Base-by-base conservation (phyloP, 331 rosid species). In the Dryas integrifolia region DNA sequence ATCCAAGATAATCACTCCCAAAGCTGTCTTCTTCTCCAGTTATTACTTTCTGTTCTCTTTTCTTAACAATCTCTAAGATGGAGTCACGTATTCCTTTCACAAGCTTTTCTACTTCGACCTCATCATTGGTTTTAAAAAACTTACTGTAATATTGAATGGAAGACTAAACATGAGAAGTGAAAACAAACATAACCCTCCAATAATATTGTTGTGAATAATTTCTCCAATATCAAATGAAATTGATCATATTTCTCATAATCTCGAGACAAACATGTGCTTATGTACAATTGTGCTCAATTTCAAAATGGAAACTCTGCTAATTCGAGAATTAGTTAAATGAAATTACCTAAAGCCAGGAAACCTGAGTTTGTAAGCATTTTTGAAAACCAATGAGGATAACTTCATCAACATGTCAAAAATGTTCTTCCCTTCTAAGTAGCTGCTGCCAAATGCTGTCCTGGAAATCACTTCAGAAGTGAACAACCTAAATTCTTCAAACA, bases 1-100 rank as follows among this genome's bases (percentile, higher is more conserved):
- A 4, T 35, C 84, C 84, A 4, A 80, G 74, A 76, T 67, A 77
- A 53, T 83, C 84, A 73, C 58, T 71, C 14, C 82, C 87, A 67
- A 63, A 70, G 56, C 45, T 63, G 1, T 51, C 73, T n/a, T 43
- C 66, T 45, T 81, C 76, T 3, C 74, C 76, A 18, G 11, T 35
- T 67, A n/a, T 52, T 47, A 47, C 51, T 21, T 72, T 76, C 5
- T 68, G 59, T 79, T 85, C 84, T 69, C 84, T 75, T 41, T 55
- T 24, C 71, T 60, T 69, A 1, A 82, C 38, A 7, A 80, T 43
- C 30, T 55, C 72, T 2, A 65, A 4, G 16, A 83, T 58, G 18
- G 75, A 15, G n/a, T 67, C 11, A 1, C 13, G 67, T 3, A 81
- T 39, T 35, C n/a, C 66, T 52, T 16, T 65, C 70, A 44, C 75